Evolutionary conservation across 108 stramenopile species (phyloP).

Genomic region (Discostella pseudostelligera): DNA sequence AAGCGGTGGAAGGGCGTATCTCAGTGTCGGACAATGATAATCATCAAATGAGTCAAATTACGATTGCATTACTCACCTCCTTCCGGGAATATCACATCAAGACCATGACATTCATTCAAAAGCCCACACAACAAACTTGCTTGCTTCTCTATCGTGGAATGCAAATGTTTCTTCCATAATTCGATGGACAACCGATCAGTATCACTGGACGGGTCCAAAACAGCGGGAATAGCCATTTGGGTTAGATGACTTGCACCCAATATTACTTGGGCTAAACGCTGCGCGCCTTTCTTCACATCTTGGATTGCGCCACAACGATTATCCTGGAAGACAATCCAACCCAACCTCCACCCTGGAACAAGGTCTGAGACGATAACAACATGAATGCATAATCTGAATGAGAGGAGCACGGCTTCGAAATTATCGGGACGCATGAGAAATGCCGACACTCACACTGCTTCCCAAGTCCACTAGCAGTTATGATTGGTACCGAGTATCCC

Average conservation of each 20-base stretch:
- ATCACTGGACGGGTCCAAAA: slow-evolving; percentile 53
- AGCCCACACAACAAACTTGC: slow-evolving; percentile 52
- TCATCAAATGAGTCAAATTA: background rate
- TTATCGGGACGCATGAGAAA: background rate
- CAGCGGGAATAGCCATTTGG: slow-evolving; percentile 75
- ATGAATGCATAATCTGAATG: background rate
- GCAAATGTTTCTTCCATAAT: slow-evolving; percentile 63
- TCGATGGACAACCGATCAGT: slow-evolving; percentile 39
- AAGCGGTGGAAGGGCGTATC: background rate
- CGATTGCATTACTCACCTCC: slow-evolving; percentile 36
- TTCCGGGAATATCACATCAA: slow-evolving; percentile 62
- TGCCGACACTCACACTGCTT: slow-evolving; percentile 74
- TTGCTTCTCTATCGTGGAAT: slow-evolving; percentile 61
- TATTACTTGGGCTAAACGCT: slow-evolving; percentile 77
- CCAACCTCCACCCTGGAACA: slow-evolving; percentile 91
- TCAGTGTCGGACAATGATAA: background rate
- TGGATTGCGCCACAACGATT: slow-evolving; percentile 54
- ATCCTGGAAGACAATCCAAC: slow-evolving; percentile 86
- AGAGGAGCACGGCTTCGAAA: background rate
- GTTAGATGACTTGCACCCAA: slow-evolving; percentile 80
- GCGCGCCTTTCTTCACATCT: slow-evolving; percentile 71
- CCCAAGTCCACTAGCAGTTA: slow-evolving; percentile 86
- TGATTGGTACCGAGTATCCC: slow-evolving; percentile 76
- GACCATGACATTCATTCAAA: slow-evolving; percentile 64
- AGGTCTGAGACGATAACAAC: slow-evolving; percentile 38